Evolutionary conservation across 805 yeast genomes (phyloP).

Genomic region (Yarrowia keelungensis): DNA sequence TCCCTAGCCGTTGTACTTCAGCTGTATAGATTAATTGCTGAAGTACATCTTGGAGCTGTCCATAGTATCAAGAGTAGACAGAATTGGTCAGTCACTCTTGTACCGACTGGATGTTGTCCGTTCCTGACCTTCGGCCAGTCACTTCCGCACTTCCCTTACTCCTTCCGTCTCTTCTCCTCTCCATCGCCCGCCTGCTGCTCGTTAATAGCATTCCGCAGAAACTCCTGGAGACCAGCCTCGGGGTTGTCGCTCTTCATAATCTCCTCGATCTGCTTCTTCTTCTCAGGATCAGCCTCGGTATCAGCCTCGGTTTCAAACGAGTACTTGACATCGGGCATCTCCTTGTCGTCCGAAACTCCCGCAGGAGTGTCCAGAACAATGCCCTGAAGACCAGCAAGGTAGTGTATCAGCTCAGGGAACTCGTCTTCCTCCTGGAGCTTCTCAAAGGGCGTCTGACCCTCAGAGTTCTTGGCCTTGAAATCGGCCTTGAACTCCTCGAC

Average conservation of each 20-base stretch:
- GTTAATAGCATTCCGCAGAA: slow-evolving; percentile 70
- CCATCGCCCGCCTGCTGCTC: slow-evolving; percentile 51
- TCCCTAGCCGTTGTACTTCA: too few relatives aligned
- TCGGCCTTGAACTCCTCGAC: slow-evolving; percentile 76
- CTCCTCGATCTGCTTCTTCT: slow-evolving; percentile 68
- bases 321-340: slow-evolving; percentile 42
- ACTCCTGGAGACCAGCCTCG: slow-evolving; percentile 74
- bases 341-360: slow-evolving; percentile 40
- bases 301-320: slow-evolving; percentile 48
- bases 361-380: slow-evolving; percentile 43
- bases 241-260: slow-evolving; percentile 82
- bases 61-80: too few relatives aligned
- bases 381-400: slow-evolving; percentile 58
- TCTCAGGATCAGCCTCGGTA: slow-evolving; percentile 59
- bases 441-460: slow-evolving; percentile 74
- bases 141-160: neutral
- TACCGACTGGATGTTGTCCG: neutral
- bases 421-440: slow-evolving; percentile 86
- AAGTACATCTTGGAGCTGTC: too few relatives aligned
- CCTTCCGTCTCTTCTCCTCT: slow-evolving; percentile 6
- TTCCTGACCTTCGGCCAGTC: slow-evolving; percentile 7
- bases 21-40: too few relatives aligned
- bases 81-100: too few relatives aligned
- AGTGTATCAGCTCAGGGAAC: slow-evolving; percentile 75
- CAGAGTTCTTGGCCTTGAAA: slow-evolving; percentile 66